phyloP scores from a whole-genome alignment of 148 eudicot genomes.

The Spergularia marina region DNA sequence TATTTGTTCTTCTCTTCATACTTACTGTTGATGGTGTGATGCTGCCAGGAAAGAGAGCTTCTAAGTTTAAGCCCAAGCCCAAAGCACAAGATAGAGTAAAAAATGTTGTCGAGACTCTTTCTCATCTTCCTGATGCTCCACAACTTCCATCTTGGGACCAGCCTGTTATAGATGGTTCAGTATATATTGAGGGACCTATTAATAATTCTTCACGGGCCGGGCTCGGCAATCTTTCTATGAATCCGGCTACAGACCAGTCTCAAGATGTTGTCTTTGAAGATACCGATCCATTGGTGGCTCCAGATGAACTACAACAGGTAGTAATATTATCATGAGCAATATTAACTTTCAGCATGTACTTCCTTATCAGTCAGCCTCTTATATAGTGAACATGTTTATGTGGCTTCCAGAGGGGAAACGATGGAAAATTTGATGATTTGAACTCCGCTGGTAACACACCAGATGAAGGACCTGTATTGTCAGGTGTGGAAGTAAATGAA shows the following conservation, averaged over 20 bases:
- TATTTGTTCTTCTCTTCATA: conserved; percentile 14
- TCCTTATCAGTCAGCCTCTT: not conserved
- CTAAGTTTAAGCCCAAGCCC: conserved; percentile 61
- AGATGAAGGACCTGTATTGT: conserved; percentile 24
- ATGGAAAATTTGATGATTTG: conserved; percentile 19
- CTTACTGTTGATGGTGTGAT: conserved; percentile 14
- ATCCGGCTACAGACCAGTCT: conserved; percentile 29
- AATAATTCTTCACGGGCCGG: conserved; percentile 32
- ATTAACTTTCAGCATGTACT: not conserved
- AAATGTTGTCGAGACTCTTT: conserved; percentile 24
- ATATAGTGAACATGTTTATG: not conserved
- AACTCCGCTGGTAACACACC: conserved; percentile 18
- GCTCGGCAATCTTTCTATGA: conserved; percentile 26
- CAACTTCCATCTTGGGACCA: conserved; percentile 34
- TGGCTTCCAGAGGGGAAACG: conserved; percentile 31
- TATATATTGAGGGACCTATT: conserved; percentile 26
- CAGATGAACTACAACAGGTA: conserved; percentile 23
- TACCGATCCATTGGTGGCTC: conserved; percentile 9
- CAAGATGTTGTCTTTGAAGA: conserved; percentile 15
- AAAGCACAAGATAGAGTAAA: conserved; percentile 34
- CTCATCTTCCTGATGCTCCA: conserved; percentile 21
- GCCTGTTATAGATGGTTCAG: conserved; percentile 27
- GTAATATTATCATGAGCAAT: not conserved
- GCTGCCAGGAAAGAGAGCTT: conserved; percentile 40
- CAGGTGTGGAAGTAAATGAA: conserved; percentile 30